A percentile compares a stretch with the other conserved stretches of the same genome.
Evolutionary conservation across 805 yeast species (phyloP).

Genomic region (Saccharomyces paradoxus): DNA sequence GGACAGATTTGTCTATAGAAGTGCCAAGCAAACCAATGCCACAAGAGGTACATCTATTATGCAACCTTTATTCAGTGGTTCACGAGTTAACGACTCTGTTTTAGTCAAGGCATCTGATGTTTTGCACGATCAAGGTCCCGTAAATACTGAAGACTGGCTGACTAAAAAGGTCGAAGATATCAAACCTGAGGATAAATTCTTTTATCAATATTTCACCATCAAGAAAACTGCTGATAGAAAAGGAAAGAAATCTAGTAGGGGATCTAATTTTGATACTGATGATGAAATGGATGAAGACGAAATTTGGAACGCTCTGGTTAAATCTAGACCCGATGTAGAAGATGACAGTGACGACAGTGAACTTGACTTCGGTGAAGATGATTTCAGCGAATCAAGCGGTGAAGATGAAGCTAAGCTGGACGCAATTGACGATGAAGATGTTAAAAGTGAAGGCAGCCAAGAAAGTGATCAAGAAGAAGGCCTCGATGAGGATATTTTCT

Average conservation of each 20-base stretch:
- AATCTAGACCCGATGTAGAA: constrained; percentile 65
- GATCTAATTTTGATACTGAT: constrained; percentile 32
- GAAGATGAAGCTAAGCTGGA: constrained; percentile 9
- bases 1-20: constrained; percentile 91
- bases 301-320: constrained; percentile 72
- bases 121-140: constrained; percentile 49
- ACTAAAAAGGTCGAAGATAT: constrained; percentile 53
- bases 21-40: constrained; percentile 68
- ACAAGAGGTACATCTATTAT: constrained; percentile 87
- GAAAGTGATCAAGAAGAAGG: constrained; percentile 30
- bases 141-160: constrained; percentile 79
- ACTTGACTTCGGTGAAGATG: constrained; percentile 40
- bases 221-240: constrained; percentile 39
- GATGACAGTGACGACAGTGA: constrained; percentile 36
- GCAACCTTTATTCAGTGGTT: constrained; percentile 90
- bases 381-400: constrained; percentile 25
- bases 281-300: constrained; percentile 58
- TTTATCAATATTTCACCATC: constrained; percentile 71
- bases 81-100: constrained; percentile 52
- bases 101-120: constrained; percentile 56
- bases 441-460: constrained; percentile 25
- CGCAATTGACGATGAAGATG: constrained; percentile 23
- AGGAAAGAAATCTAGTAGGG: constrained; percentile 25
- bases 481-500: constrained; percentile 17
- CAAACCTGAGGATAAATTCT: constrained; percentile 82